These are phyloP conservation scores for Rhodomyrtus tomentosa DNA, from an alignment of 345 rosid genomes.

Conservation along the genomic window DNA sequence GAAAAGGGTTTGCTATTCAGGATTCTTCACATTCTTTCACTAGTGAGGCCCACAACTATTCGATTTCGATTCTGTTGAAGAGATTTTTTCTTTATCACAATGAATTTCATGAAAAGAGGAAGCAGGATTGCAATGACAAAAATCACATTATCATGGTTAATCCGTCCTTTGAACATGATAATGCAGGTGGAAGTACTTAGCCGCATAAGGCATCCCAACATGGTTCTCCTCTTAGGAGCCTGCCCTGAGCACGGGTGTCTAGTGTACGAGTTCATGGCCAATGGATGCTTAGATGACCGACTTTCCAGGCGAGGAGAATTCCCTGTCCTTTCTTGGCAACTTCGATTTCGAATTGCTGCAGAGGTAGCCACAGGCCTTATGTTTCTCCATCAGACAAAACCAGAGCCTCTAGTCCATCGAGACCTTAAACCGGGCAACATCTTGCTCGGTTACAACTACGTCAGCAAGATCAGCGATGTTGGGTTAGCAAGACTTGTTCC, in stretches of 20 bases:
- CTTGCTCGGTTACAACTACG: slow-evolving; percentile 65
- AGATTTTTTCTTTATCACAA: not conserved
- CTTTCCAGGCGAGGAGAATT: slow-evolving; percentile 34
- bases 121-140: not conserved
- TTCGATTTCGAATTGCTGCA: slow-evolving; percentile 73
- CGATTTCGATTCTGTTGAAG: not conserved
- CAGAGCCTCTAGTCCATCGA: slow-evolving; percentile 91
- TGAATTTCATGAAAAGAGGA: not conserved
- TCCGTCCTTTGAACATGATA: not conserved
- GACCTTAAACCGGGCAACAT: slow-evolving; percentile 92
- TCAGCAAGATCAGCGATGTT: slow-evolving; percentile 76
- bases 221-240: slow-evolving; percentile 94
- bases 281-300: slow-evolving; percentile 78
- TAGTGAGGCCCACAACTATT: not conserved
- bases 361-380: slow-evolving; percentile 76
- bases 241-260: slow-evolving; percentile 80
- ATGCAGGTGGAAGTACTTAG: slow-evolving; percentile 77
- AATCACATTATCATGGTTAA: not conserved
- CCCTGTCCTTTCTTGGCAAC: slow-evolving; percentile 70
- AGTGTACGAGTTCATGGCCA: slow-evolving; percentile 82
- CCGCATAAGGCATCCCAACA: slow-evolving; percentile 89
- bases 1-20: not conserved
- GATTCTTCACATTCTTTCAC: not conserved
- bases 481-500: slow-evolving; percentile 88
- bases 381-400: slow-evolving; percentile 93